These are phyloP conservation scores for Sporothrix brunneoviolacea DNA, from an alignment of 2,329 filamentous ascomycete genomes.

Conservation along the genomic window DNA sequence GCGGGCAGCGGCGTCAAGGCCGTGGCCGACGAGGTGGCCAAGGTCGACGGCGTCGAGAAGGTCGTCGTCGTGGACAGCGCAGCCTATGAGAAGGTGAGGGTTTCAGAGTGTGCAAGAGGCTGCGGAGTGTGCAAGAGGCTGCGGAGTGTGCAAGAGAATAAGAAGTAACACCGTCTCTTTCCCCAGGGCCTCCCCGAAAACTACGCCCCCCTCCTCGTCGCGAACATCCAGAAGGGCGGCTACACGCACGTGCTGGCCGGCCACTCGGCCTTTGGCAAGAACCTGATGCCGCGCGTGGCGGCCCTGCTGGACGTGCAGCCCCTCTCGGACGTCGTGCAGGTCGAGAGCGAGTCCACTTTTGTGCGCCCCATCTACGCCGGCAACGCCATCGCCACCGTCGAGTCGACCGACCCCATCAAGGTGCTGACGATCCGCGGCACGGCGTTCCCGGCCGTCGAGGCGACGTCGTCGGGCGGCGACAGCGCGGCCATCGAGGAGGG, in stretches of 20 bases:
- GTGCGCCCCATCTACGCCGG: slow-evolving; percentile 95
- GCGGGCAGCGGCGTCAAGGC: slow-evolving; percentile 71
- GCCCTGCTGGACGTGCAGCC: slow-evolving; percentile 89
- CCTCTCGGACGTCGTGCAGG: slow-evolving; percentile 81
- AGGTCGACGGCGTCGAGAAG: slow-evolving; percentile 86
- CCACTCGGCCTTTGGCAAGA: slow-evolving; percentile 96
- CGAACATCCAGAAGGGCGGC: slow-evolving; percentile 93
- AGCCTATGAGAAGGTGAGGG: slow-evolving; percentile 81
- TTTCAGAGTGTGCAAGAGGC: not conserved
- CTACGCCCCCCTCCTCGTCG: slow-evolving; percentile 84
- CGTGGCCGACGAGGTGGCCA: slow-evolving; percentile 76
- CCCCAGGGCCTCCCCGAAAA: slow-evolving; percentile 79
- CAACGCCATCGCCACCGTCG: slow-evolving; percentile 93
- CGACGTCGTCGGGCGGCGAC: slow-evolving; percentile 49
- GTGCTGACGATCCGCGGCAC: slow-evolving; percentile 89
- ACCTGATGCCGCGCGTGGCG: slow-evolving; percentile 81
- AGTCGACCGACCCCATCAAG: slow-evolving; percentile 80
- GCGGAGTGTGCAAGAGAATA: no score
- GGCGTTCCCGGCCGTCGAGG: slow-evolving; percentile 71
- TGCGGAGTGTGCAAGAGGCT: no score
- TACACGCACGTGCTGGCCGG: slow-evolving; percentile 88
- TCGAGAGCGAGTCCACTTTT: slow-evolving; percentile 89
- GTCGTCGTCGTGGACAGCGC: slow-evolving; percentile 81
- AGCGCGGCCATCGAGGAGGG: slow-evolving; percentile 74
- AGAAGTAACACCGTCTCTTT: not conserved